Conservation (phyloP, 768 basidiomycete genomes). For the Rhodotorula diobovata region DNA sequence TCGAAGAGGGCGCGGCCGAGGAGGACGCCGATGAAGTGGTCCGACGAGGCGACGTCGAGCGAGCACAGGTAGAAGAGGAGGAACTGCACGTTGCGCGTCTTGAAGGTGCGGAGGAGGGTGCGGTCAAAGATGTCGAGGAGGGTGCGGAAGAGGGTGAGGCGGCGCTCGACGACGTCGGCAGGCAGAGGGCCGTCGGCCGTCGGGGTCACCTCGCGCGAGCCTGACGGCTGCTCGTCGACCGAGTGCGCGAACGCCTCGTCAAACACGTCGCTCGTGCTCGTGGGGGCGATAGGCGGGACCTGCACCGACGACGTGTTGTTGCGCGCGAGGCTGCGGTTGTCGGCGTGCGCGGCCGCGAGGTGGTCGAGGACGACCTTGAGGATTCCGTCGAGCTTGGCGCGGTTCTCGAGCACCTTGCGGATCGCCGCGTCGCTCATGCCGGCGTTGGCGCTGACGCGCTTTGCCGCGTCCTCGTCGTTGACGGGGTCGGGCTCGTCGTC, state of each 20-base stretch:
- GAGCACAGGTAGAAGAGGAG: conserved; percentile 93
- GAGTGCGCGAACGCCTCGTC: conserved; percentile 5
- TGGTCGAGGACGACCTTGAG: conserved; percentile 79
- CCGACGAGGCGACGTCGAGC: conserved; percentile 77
- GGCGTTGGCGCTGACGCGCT: conserved; percentile 54
- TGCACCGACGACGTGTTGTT: conserved; percentile 7
- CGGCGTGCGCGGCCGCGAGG: conserved; percentile 54
- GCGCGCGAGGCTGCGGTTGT: conserved; percentile 6
- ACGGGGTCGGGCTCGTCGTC: conserved; percentile 42
- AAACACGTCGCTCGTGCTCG: conserved; percentile 12
- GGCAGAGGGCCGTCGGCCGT: conserved; percentile 39
- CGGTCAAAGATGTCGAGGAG: conserved; percentile 91
- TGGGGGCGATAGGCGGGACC: neutral
- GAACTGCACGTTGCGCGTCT: conserved; percentile 95
- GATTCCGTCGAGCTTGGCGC: conserved; percentile 83
- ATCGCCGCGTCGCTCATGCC: conserved; percentile 38
- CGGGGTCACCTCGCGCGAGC: conserved; percentile 32
- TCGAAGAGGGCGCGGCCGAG: conserved; percentile 79
- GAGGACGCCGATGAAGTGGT: conserved; percentile 91
- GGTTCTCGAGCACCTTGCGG: conserved; percentile 54
- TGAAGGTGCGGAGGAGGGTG: conserved; percentile 88
- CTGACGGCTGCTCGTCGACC: neutral
- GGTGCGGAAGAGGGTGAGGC: conserved; percentile 69
- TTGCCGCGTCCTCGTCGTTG: conserved; percentile 43
- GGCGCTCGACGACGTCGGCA: conserved; percentile 45